Evolutionary conservation across 2,329 filamentous ascomycete species (phyloP).

Genomic region (Ceratocystis colombiana): DNA sequence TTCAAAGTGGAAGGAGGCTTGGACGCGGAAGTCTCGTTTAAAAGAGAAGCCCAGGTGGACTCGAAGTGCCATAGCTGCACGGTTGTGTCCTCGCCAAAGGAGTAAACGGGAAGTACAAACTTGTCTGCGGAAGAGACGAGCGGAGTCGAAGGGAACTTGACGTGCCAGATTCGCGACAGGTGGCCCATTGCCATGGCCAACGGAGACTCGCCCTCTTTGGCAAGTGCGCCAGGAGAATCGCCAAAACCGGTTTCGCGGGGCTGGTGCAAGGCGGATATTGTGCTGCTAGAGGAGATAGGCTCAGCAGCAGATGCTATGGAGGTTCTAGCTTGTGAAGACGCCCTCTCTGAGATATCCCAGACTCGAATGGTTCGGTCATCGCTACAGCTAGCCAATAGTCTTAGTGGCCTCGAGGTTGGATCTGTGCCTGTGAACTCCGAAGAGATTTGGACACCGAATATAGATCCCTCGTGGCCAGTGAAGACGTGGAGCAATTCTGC

Average conservation of each 20-base stretch:
- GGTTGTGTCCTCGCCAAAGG: slow-evolving; percentile 77
- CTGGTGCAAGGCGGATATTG: slow-evolving; percentile 32
- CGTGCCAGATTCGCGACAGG: slow-evolving; percentile 77
- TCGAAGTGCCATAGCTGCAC: slow-evolving; percentile 59
- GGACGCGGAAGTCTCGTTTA: background rate
- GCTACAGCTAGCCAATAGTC: slow-evolving; percentile 82
- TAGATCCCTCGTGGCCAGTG: slow-evolving; percentile 74
- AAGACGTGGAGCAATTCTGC: slow-evolving; percentile 46
- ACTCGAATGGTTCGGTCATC: slow-evolving; percentile 84
- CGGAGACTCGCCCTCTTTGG: slow-evolving; percentile 30
- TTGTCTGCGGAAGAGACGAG: slow-evolving; percentile 24
- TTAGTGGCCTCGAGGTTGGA: slow-evolving; percentile 35
- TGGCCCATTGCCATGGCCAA: slow-evolving; percentile 76
- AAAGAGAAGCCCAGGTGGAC: slow-evolving; percentile 16
- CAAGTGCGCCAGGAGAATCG: slow-evolving; percentile 19
- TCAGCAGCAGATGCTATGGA: background rate
- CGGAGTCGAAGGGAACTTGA: slow-evolving; percentile 50
- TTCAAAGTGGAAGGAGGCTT: slow-evolving; percentile 32
- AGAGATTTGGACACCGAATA: slow-evolving; percentile 82
- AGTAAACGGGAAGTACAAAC: slow-evolving; percentile 48
- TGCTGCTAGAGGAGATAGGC: slow-evolving; percentile 28
- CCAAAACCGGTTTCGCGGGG: slow-evolving; percentile 56
- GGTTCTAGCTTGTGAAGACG: background rate
- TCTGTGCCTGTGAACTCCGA: slow-evolving; percentile 35
- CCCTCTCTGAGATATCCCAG: slow-evolving; percentile 64